phyloP scores from a whole-genome alignment of 139 green algal genomes.

The Chlorella vulgaris region DNA sequence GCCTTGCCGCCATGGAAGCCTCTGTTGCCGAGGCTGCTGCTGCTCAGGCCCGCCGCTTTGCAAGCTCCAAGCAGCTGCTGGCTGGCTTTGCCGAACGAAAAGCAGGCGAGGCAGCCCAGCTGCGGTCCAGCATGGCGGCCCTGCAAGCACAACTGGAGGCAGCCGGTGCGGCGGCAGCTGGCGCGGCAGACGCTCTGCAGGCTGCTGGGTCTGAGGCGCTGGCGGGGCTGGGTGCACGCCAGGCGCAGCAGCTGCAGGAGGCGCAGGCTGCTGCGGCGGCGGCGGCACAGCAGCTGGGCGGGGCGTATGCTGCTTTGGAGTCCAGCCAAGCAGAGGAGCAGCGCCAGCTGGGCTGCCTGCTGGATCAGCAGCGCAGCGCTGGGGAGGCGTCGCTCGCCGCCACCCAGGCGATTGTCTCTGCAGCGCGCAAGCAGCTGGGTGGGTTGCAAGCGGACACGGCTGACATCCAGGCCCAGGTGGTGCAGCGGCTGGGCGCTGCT shows the following conservation, averaged over 20 bases:
- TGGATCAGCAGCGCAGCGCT: conserved; percentile 14
- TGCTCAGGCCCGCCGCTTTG: conserved; percentile 41
- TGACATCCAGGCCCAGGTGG: background rate
- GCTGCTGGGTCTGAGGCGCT: conserved; percentile 24
- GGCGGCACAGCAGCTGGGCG: conserved; percentile 10
- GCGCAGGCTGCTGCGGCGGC: conserved; percentile 34
- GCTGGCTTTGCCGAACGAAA: conserved; percentile 11
- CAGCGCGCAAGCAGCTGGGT: conserved; percentile 25
- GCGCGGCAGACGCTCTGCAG: conserved; percentile 26
- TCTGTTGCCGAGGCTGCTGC: conserved; percentile 28
- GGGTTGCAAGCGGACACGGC: conserved; percentile 13
- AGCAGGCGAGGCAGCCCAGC: background rate
- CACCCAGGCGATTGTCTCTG: background rate
- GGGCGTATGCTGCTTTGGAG: conserved; percentile 26
- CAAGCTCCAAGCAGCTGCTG: conserved; percentile 13
- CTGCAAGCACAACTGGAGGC: conserved; percentile 46
- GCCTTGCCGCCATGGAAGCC: conserved; percentile 37
- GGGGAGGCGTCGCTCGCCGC: conserved; percentile 15
- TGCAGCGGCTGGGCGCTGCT: conserved; percentile 23
- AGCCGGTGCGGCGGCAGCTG: conserved; percentile 10
- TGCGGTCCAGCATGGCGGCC: conserved; percentile 24
- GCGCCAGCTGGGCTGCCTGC: conserved; percentile 26
- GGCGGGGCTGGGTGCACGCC: conserved; percentile 33
- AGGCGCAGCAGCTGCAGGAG: background rate
- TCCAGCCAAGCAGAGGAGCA: conserved; percentile 32